These are phyloP conservation scores for Durusdinium trenchii DNA, from an alignment of 73 alveolate genomes.

Conservation along the genomic window DNA sequence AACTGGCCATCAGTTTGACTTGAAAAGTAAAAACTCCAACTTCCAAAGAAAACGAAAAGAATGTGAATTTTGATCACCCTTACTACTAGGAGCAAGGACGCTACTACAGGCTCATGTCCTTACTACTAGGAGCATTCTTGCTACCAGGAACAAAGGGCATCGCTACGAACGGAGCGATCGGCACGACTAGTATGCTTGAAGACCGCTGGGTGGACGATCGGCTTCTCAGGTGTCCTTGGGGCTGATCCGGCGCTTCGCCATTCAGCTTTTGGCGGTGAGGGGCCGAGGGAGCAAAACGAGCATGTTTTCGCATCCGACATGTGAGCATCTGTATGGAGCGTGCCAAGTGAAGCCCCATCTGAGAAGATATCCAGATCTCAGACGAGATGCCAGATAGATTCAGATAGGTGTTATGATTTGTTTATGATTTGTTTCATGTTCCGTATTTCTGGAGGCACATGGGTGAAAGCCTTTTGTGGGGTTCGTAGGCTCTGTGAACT, in stretches of 20 bases:
- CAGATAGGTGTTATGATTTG: background rate
- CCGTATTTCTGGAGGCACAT: no score
- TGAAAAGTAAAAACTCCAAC: background rate
- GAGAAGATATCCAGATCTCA: no score
- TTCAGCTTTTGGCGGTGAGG: conserved; percentile 76
- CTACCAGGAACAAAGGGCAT: background rate
- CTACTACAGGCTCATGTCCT: no score
- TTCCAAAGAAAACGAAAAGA: background rate
- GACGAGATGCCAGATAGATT: background rate
- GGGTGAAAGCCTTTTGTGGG: no score
- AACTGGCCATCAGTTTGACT: background rate
- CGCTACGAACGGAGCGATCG: background rate
- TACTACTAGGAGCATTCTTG: no score
- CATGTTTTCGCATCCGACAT: no score
- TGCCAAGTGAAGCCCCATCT: no score
- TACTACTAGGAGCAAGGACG: background rate
- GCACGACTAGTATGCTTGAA: background rate
- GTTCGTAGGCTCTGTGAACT: no score
- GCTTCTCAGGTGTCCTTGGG: conserved; percentile 55
- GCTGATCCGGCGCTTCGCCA: conserved; percentile 93
- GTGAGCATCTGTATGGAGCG: no score
- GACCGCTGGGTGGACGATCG: background rate
- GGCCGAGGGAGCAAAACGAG: background rate
- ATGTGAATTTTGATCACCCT: background rate
- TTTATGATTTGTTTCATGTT: no score